Conservation (phyloP, 2,329 filamentous ascomycete genomes). For the Colletotrichum karsti region DNA sequence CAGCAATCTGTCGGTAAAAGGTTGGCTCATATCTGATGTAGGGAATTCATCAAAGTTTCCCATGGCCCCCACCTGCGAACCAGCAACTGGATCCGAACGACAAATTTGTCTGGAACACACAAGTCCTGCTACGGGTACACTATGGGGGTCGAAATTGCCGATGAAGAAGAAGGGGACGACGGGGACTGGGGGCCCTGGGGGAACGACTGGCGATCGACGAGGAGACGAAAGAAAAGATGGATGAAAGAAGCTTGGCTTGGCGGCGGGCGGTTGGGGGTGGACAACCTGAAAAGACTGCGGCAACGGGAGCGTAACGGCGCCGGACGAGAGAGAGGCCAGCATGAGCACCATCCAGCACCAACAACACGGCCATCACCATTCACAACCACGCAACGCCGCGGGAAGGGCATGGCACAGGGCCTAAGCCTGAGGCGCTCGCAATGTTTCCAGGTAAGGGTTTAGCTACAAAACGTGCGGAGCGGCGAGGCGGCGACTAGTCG, state of each 20-base stretch:
- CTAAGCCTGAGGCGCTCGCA: slow-evolving; percentile 21
- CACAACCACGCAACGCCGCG: no score
- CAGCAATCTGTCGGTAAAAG: no score
- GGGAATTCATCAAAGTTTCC: slow-evolving; percentile 12
- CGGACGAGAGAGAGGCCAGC: not conserved
- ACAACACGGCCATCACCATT: not conserved
- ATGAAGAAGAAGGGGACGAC: not conserved
- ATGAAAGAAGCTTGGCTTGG: slow-evolving; percentile 13
- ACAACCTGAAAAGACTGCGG: no score
- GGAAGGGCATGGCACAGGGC: slow-evolving; percentile 8
- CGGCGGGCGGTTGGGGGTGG: not conserved
- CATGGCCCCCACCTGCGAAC: slow-evolving; percentile 4
- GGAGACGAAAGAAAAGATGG: slow-evolving; percentile 11
- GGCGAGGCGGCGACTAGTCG: slow-evolving; percentile 15
- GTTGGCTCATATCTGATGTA: not conserved
- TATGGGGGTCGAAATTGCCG: not conserved
- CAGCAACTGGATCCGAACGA: slow-evolving; percentile 11
- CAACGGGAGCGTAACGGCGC: not conserved
- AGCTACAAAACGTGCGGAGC: slow-evolving; percentile 20
- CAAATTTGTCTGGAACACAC: slow-evolving; percentile 22
- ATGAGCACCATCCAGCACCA: not conserved
- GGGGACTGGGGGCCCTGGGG: not conserved
- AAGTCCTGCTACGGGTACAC: not conserved
- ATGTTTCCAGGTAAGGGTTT: slow-evolving; percentile 27
- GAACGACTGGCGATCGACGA: slow-evolving; percentile 1